Base-by-base conservation (phyloP, 257 asterid species). In the Galeopsis tetrahit region DNA sequence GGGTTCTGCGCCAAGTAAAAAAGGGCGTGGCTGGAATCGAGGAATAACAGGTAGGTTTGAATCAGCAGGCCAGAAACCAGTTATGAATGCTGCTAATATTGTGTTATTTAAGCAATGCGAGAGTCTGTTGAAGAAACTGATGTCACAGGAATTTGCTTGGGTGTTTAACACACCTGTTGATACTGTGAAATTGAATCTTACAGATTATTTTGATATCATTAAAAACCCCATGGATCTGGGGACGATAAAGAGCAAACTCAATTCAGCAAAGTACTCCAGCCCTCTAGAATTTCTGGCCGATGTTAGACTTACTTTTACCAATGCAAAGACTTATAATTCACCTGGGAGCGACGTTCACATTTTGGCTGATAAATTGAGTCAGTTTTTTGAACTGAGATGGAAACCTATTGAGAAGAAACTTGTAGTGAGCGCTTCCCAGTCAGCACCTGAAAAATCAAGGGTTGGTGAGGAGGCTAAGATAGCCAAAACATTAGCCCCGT, bases 141-240 rank as follows among this genome's bases (percentile, higher is more conserved):
- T 84, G 91, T 69, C 89, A 0, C 97, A 88, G 66, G 81, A 81
- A 55, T 71, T 35, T 83, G 87, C 83, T 69, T 77, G 84, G 85
- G 89, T 83, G 58, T 91, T 94, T 63, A 88, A 88, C 34, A 58
- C 72, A 3, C 99, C 99, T 46, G 98, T 94, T 72, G 99, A 94
- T 69, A 70, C 69, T 36, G 96, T 89, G 61, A 62, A 79, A 71
- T 80, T 90, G 55, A 88, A 88, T 10, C 79, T 94, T 67, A 96
- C 95, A 0, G 97, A 91, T 82, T 94, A 94, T 77, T 84, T 83
- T 53, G 82, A 78, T 53, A 82, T 91, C 70, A 88, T 94, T 38
- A 91, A 94, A 81, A 84, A 79, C 34, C 99, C 97, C 42, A 91
- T 91, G 97, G 97, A 94, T 83, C 78, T 94, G 82, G 96, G 99